These are phyloP conservation scores for Venturia aucupariae DNA, from an alignment of 2,329 filamentous ascomycete species.

Conservation along the genomic window DNA sequence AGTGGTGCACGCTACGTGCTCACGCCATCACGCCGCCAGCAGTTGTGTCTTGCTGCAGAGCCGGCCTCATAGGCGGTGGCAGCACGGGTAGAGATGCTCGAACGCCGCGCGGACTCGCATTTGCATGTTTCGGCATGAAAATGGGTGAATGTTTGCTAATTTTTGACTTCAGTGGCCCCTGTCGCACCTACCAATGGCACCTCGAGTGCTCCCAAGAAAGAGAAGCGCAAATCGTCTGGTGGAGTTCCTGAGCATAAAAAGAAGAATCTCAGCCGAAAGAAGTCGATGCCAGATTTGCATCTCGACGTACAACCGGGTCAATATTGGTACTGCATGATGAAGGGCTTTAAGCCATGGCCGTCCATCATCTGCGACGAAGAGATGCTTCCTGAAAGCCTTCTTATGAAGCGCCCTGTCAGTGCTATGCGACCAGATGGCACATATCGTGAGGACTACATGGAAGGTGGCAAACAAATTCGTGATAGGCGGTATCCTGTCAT, in stretches of 20 bases:
- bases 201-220: constrained; percentile 32
- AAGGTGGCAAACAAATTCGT: constrained; percentile 75
- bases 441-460: constrained; percentile 77
- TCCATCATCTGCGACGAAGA: constrained; percentile 88
- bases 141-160: not conserved
- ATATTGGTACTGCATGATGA: constrained; percentile 85
- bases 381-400: constrained; percentile 74
- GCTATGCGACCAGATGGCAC: constrained; percentile 74
- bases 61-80: not conserved
- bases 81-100: not conserved
- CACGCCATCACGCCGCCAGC: not conserved
- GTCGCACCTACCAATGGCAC: constrained; percentile 11
- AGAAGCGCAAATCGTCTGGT: constrained; percentile 63
- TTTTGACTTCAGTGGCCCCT: not conserved
- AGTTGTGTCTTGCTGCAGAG: not conserved
- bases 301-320: constrained; percentile 82
- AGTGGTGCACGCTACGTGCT: not conserved
- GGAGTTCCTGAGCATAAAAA: constrained; percentile 57
- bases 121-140: not conserved
- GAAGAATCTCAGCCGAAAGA: constrained; percentile 82
- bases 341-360: constrained; percentile 91
- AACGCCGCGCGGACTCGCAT: too few relatives aligned
- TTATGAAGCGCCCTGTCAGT: constrained; percentile 73
- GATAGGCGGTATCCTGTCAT: constrained; percentile 90
- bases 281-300: constrained; percentile 57